phyloP scores from a whole-genome alignment of 495 filamentous ascomycete species.

The Hamigera avellanea region DNA sequence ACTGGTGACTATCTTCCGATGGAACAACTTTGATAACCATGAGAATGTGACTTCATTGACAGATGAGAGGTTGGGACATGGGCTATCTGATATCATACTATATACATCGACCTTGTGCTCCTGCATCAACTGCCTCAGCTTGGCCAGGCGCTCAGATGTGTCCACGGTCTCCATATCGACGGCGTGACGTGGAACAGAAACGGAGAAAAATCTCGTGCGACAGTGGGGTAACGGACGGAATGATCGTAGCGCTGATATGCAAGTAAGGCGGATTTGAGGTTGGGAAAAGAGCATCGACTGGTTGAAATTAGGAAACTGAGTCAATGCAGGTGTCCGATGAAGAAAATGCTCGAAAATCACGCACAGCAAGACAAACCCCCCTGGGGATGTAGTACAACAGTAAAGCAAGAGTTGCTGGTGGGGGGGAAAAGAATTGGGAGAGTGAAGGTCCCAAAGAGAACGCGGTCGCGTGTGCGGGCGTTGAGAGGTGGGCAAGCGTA shows the following conservation, averaged over 20 bases:
- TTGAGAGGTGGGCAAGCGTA: too few species aligned
- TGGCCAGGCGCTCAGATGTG: constrained; percentile 64
- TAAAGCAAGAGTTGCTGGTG: constrained; percentile 1
- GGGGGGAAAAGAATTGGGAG: not conserved
- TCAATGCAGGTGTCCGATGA: constrained; percentile 11
- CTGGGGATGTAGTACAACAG: constrained; percentile 4
- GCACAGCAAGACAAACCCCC: constrained; percentile 2
- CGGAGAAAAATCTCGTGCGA: constrained; percentile 25
- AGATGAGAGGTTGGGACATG: not conserved
- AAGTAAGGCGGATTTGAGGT: constrained; percentile 21
- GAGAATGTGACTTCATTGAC: constrained; percentile 6
- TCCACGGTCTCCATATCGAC: constrained; percentile 75
- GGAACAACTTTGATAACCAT: constrained; percentile 62
- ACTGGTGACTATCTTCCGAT: constrained; percentile 94
- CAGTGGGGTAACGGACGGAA: constrained; percentile 14
- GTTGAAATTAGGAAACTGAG: constrained; percentile 4
- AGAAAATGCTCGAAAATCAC: constrained; percentile 5
- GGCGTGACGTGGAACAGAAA: constrained; percentile 21
- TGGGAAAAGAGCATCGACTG: constrained; percentile 31
- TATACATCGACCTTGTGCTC: constrained; percentile 83
- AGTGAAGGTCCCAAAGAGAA: not conserved
- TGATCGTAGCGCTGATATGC: constrained; percentile 23
- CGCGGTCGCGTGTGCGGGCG: not conserved
- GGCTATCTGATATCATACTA: constrained; percentile 46
- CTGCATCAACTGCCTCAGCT: constrained; percentile 80